Evolutionary conservation across 495 filamentous ascomycete species (phyloP), one percentile per base, ranked within the genome.

Genomic region (Penicillium nucicola): DNA sequence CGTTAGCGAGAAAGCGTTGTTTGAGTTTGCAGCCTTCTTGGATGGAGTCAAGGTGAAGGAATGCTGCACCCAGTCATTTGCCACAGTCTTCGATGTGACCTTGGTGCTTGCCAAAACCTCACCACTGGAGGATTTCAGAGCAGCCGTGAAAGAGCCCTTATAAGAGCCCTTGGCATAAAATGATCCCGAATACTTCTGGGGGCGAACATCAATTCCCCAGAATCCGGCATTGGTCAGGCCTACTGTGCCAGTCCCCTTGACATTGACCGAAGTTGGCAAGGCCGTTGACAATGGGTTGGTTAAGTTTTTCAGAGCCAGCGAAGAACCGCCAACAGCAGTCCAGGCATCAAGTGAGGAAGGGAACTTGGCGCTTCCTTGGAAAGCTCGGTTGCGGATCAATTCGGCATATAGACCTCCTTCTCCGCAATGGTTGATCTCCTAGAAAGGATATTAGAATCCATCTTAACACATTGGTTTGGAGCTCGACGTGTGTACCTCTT

Each of bases 381-480:
- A 89, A 13, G 85, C 87, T 43, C 84, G 73, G 61, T 91, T 90
- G 42, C 74, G 72, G 45, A 90, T 83, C 25, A 90, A 62, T 57
- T 90, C 85, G 30, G 84, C 87, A 56, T 90, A 89, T 41, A 90
- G 76, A 32, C 87, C 87, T 18, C 87, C 87, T 58, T 90, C 87
- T 15, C 85, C 86, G 10, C 80, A 85, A 60, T 90, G 81, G 62
- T 87, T 86, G 66, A 87, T 87, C 60, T 87, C 84, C 81, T 85
- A 41, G 0, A 19, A 3, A 15, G 20, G 9, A 43, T 41, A 4
- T 62, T 41, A 62, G 31, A 36, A 32, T 33, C 18, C 37, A 12
- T 15, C 14, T 1, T 0, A 28, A 15, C 15, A 41, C 6, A 31
- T 36, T 15, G 23, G 23, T 4, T 28, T 18, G n/a, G 11, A 15